A percentile compares a stretch with the other conserved stretches of the same genome.
Evolutionary conservation across 257 asterid species (phyloP).

Genomic region (Sherardia arvensis): DNA sequence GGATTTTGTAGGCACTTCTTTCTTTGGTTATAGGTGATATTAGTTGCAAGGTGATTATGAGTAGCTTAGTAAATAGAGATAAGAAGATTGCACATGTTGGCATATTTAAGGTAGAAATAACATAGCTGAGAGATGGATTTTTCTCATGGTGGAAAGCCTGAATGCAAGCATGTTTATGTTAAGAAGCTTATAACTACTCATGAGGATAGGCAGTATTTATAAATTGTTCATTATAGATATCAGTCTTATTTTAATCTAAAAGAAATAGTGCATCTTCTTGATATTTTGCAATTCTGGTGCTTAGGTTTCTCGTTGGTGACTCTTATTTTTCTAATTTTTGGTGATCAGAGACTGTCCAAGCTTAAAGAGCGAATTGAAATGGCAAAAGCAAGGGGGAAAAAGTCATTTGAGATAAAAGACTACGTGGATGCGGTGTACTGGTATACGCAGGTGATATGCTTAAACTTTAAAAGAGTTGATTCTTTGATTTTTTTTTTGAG

Average conservation of each 20-base stretch:
- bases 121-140: neutral
- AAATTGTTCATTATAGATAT: neutral
- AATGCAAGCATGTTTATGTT: neutral
- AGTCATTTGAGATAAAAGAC: conserved; percentile 2
- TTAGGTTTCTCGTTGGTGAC: neutral
- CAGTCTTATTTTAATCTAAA: neutral
- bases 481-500: neutral
- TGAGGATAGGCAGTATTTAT: neutral
- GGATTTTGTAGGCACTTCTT: neutral
- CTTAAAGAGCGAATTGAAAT: neutral
- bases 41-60: neutral
- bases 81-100: neutral
- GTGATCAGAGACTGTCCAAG: conserved; percentile 12
- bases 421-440: conserved; percentile 16
- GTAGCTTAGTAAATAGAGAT: neutral
- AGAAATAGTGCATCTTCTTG: neutral
- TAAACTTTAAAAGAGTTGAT: neutral
- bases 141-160: neutral
- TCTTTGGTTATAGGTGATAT: neutral
- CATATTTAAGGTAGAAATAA: neutral
- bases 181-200: neutral
- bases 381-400: conserved; percentile 4
- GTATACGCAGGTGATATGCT: conserved; percentile 18
- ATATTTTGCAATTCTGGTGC: neutral
- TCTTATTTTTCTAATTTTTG: neutral